Base-by-base conservation (phyloP, 768 basidiomycete genomes). In the Tubosaeta sp. region DNA sequence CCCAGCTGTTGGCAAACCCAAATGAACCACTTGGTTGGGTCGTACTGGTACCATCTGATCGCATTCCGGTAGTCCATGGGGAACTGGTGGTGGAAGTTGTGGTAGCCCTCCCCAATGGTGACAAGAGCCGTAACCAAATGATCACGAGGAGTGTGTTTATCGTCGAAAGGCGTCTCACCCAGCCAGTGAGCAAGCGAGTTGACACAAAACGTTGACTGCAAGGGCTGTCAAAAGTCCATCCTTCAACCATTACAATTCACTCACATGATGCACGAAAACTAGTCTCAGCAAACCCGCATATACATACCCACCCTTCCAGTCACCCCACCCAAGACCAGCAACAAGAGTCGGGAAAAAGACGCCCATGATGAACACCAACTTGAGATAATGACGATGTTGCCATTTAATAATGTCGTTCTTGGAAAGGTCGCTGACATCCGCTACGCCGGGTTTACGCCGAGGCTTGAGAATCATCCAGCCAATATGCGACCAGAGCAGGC, bases 11-110 rank as follows among this genome's bases (percentile, higher is more conserved):
- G 64, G 64, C 73, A 75, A 43, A 73, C 71, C 67, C 69, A 71
- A 63, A 86, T 86, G 69, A 86, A 83, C 94, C 93, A 94, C 71
- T 95, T 94, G 4, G 93, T 94, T 4, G 91, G 91, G 64, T 94
- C 90, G 62, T 92, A 93, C 67, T 94, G 91, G 65, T 82, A 83
- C 83, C 84, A 86, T 69, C 78, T 91, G 77, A 95, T 92, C 50
- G 94, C 94, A 63, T 95, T 95, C 22, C 94, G 82, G 75, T 94
- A 97, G 69, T 97, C 94, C 89, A 92, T 92, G 7, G 94, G 94
- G 81, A 95, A 95, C 52, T 82, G 83, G 64, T 97, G 94, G 73
- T 97, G 94, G 82, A 95, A 95, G 71, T 97, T 97, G 77, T 97
- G 94, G 75, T 97, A 97, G 14, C 94, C 94, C 70, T 97, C 94